Evolutionary conservation across 1,284 basidiomycete genomes (phyloP), one percentile per base, ranked within the genome.

Genomic region (Neolentinus lepideus): DNA sequence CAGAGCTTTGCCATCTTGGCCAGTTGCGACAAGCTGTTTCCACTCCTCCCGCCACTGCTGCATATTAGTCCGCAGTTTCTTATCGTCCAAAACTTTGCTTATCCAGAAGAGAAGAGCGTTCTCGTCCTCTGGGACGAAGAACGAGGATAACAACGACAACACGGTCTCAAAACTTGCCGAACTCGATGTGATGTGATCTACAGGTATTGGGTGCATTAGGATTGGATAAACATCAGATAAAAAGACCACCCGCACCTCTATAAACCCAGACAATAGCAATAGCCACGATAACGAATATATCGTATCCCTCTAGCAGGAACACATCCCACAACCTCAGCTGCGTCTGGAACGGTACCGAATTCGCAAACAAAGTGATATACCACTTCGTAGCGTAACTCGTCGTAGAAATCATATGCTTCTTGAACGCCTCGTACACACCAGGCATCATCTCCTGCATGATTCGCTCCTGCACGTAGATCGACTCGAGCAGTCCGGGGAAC

Each of bases 341-440:
- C 47, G 89, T 93, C 71, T 94, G 90, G 69, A 97, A 99, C 12
- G 96, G 94, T n/a, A 99, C 86, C 1, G 90, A 90, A 67, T 97
- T 98, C 54, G 94, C 85, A 65, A 95, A 96, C 16, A 99, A 76
- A 1, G 97, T 99, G 69, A 99, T 99, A 71, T 98, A 99, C 95
- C 96, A 99, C 70, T 98, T 98, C 1, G 96, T 98, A 29, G 94
- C 96, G 70, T 96, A 99, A 16, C 92, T 86, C 38, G 94, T 95
- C 2, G 92, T 93, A 3, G 89, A 90, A 60, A 99, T 89, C 80
- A 84, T 89, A 62, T 97, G 86, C 60, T 83, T 86, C 73, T 87
- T 83, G 70, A 98, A 92, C 19, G 88, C 84, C 27, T 75, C 75
- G 63, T 90, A 93, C n/a, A 99, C 87, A 29, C 83, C 83, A 0